A percentile compares a stretch with the other conserved stretches of the same genome.
Conservation (phyloP, 2,329 filamentous ascomycete species). For the Verticillium longisporum region DNA sequence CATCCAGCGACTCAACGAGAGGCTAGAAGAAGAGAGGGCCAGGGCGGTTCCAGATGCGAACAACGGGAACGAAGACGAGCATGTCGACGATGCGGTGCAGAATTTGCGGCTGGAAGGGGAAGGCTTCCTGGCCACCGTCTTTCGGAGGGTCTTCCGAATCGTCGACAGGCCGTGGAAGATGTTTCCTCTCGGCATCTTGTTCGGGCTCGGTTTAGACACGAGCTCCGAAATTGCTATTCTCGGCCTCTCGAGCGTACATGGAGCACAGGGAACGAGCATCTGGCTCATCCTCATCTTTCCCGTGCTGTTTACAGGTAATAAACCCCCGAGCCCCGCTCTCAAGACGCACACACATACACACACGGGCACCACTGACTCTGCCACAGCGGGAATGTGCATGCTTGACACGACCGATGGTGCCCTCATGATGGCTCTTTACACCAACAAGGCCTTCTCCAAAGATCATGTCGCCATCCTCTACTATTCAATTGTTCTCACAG, state of each 20-base stretch:
- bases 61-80: slow-evolving; percentile 16
- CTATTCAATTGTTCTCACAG: slow-evolving; percentile 84
- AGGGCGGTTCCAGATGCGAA: slow-evolving; percentile 16
- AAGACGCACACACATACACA: background rate
- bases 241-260: slow-evolving; percentile 84
- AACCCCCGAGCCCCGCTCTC: background rate
- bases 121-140: slow-evolving; percentile 65
- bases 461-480: slow-evolving; percentile 89
- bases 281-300: slow-evolving; percentile 95
- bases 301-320: slow-evolving; percentile 70
- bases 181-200: slow-evolving; percentile 84
- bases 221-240: slow-evolving; percentile 89
- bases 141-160: slow-evolving; percentile 71
- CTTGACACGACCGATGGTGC: slow-evolving; percentile 90
- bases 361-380: background rate
- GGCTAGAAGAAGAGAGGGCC: slow-evolving; percentile 39
- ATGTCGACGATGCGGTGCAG: slow-evolving; percentile 25
- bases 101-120: slow-evolving; percentile 67
- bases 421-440: slow-evolving; percentile 91
- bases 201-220: slow-evolving; percentile 91
- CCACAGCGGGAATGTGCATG: slow-evolving; percentile 80
- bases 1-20: slow-evolving; percentile 56
- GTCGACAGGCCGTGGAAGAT: slow-evolving; percentile 84
- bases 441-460: slow-evolving; percentile 67
- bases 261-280: slow-evolving; percentile 75